Conservation (phyloP, 2,329 filamentous ascomycete genomes). For the Aspergillus fumigatiaffinis region DNA sequence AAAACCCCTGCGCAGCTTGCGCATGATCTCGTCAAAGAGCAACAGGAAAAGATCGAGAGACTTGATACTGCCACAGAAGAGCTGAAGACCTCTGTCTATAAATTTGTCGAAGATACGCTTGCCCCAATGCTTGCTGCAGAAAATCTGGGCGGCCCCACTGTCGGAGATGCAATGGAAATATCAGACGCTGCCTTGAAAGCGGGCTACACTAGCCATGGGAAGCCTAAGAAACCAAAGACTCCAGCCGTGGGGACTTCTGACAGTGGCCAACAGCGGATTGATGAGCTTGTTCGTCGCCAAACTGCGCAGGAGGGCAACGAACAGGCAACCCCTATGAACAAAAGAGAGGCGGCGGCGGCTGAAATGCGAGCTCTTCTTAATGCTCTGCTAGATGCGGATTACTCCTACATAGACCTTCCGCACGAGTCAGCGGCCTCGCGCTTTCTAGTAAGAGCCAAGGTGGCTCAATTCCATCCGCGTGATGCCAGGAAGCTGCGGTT, state of each 20-base stretch:
- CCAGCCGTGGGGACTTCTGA: slow-evolving; percentile 27
- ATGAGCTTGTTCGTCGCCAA: slow-evolving; percentile 46
- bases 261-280: slow-evolving; percentile 47
- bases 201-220: slow-evolving; percentile 53
- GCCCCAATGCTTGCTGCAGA: slow-evolving; percentile 76
- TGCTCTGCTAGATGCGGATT: slow-evolving; percentile 43
- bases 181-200: slow-evolving; percentile 51
- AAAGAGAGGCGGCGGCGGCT: slow-evolving; percentile 46
- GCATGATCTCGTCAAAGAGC: slow-evolving; percentile 58
- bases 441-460: slow-evolving; percentile 52
- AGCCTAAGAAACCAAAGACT: slow-evolving; percentile 37
- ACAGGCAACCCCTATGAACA: slow-evolving; percentile 29
- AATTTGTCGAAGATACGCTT: slow-evolving; percentile 67
- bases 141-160: slow-evolving; percentile 76
- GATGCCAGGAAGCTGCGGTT: slow-evolving; percentile 50
- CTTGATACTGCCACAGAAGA: slow-evolving; percentile 60
- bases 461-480: slow-evolving; percentile 54
- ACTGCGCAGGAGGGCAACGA: slow-evolving; percentile 20
- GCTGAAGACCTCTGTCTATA: slow-evolving; percentile 61
- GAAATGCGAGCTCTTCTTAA: slow-evolving; percentile 48
- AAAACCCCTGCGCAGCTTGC: slow-evolving; percentile 60
- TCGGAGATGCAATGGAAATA: slow-evolving; percentile 67
- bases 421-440: slow-evolving; percentile 51
- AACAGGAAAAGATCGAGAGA: slow-evolving; percentile 55
- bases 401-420: slow-evolving; percentile 47